A percentile compares a stretch with the other conserved stretches of the same genome.
phyloP scores from a whole-genome alignment of 331 rosid species.

The Dryas integrifolia region DNA sequence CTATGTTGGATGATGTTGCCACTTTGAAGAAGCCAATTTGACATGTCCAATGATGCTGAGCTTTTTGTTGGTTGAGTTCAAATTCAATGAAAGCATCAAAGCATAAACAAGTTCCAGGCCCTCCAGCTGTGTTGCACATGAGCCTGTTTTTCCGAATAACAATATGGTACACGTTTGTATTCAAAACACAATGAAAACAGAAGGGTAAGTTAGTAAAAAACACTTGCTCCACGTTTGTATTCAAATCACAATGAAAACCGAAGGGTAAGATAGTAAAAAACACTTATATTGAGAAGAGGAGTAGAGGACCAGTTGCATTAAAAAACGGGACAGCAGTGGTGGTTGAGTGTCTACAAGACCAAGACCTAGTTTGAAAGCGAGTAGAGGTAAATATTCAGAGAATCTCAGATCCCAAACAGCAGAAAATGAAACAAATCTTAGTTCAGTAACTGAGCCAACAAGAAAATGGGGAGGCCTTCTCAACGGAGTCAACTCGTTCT shows the following conservation, averaged over 20 bases:
- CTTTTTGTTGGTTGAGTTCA: too few species aligned
- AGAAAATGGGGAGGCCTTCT: conserved; percentile 18
- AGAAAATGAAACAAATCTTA: not conserved
- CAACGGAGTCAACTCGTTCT: conserved; percentile 19
- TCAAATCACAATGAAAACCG: not conserved
- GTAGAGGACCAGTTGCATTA: not conserved
- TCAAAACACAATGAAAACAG: too few species aligned
- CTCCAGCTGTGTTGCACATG: too few species aligned
- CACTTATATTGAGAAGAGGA: not conserved
- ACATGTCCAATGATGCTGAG: too few species aligned
- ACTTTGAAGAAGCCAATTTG: too few species aligned
- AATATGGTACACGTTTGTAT: too few species aligned
- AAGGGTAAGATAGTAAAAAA: not conserved
- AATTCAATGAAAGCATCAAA: too few species aligned
- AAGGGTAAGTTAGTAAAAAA: too few species aligned
- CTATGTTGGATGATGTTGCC: too few species aligned
- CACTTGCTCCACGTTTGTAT: not conserved
- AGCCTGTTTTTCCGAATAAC: too few species aligned
- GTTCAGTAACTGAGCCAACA: not conserved
- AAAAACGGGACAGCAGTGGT: not conserved
- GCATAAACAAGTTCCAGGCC: too few species aligned
- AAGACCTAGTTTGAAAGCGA: conserved; percentile 3
- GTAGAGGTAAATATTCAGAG: not conserved
- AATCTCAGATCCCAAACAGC: conserved; percentile 9
- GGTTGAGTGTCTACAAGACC: not conserved